Base-by-base conservation (phyloP, 2,329 filamentous ascomycete genomes). In the Paraconiothyrium sp. region DNA sequence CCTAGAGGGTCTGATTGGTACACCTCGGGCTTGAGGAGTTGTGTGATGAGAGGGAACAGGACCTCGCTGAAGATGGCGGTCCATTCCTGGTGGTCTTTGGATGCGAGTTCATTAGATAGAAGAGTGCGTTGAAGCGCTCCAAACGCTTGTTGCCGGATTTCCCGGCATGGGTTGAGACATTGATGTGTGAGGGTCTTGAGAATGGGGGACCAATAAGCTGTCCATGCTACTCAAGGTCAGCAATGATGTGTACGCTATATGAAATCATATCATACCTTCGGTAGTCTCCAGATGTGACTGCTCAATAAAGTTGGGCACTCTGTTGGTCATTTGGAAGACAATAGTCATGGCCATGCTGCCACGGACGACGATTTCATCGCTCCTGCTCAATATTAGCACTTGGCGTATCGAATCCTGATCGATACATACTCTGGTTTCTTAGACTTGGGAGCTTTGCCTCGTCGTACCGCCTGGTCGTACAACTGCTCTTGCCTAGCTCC, bases 191-290 rank as follows among this genome's bases (percentile, higher is more conserved):
- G 82, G 6, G 93, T 92, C 69, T 93, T 89, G 79, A 99, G 95
- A 30, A 99, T 93, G 1, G 94, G 95, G 14, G 94, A 90, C 95
- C 95, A 99, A 78, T 99, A 99, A 9, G 95, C 93, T 54, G 93
- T 93, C 95, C 95, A 99, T 14, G 95, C 95, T 92, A 49, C 37
- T 6, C 20, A 22, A 34, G 13, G 59, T 73, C 22, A 73, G 65
- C 43, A n/a, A 44, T 10, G 6, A 11, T 46, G 22, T 52, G 14
- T 2, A 2, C 41, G 22, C 24, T 34, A 3, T 20, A 13, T 0
- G 11, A n/a, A 16, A 13, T 48, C 2, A 10, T n/a, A 57, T 48
- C 83, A 63, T 79, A 92, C 91, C 91, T 84, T 97, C 92, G 61
- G 85, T 92, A 62, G 87, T 90, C 75, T 97, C 95, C 2, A 98